phyloP scores from a whole-genome alignment of 2,329 filamentous ascomycete species.

The Hypoxylon sp. region DNA sequence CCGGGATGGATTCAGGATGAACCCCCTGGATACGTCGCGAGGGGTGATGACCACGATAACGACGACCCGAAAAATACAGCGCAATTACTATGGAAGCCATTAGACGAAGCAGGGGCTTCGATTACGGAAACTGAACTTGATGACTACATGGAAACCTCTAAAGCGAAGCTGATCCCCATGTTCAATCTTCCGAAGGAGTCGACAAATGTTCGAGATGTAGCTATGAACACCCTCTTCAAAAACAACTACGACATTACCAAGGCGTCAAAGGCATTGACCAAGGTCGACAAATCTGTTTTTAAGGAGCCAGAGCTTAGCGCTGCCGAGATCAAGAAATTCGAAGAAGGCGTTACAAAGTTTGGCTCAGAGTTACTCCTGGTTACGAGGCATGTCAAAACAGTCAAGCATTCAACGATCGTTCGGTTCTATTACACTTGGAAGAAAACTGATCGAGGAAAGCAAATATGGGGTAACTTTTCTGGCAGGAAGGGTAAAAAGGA shows the following conservation, averaged over 20 bases:
- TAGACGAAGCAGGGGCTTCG: slow-evolving; percentile 65
- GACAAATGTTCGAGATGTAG: slow-evolving; percentile 91
- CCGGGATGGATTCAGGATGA: slow-evolving; percentile 96
- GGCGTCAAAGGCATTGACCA: slow-evolving; percentile 78
- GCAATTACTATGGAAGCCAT: slow-evolving; percentile 83
- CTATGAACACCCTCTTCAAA: slow-evolving; percentile 79
- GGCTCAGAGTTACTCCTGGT: slow-evolving; percentile 91
- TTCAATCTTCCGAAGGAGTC: slow-evolving; percentile 81
- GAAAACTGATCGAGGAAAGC: slow-evolving; percentile 86
- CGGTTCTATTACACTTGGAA: slow-evolving; percentile 99
- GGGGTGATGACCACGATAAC: slow-evolving; percentile 82
- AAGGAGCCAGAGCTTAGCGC: slow-evolving; percentile 87
- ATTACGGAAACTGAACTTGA: slow-evolving; percentile 74
- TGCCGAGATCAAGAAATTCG: slow-evolving; percentile 89
- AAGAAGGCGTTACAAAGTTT: slow-evolving; percentile 90
- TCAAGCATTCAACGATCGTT: slow-evolving; percentile 84
- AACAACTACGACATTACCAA: slow-evolving; percentile 79
- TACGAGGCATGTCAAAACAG: slow-evolving; percentile 86
- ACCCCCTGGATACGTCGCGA: slow-evolving; percentile 85
- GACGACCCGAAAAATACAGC: slow-evolving; percentile 83
- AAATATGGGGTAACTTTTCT: slow-evolving; percentile 91
- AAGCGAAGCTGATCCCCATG: slow-evolving; percentile 69
- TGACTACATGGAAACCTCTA: slow-evolving; percentile 81
- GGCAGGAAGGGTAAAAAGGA: slow-evolving; percentile 93
- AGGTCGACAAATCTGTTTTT: slow-evolving; percentile 78